Conservation (phyloP, 2,329 filamentous ascomycete genomes). For the Ilyonectria mors-panacis region DNA sequence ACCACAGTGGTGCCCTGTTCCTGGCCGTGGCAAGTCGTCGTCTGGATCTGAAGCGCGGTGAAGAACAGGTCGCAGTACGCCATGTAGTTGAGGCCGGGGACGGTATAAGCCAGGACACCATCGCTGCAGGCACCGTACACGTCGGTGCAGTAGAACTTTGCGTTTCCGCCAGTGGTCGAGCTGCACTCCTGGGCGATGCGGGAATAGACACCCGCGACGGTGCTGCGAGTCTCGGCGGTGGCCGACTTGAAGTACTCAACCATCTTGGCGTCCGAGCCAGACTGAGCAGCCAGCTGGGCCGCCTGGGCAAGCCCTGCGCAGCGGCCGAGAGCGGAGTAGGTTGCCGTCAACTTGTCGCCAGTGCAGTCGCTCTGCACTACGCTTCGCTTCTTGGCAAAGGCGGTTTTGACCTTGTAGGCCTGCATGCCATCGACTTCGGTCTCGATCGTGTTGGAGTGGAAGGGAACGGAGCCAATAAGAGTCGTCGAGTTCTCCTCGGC, state of each 20-base stretch:
- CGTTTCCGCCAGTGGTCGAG: slow-evolving; percentile 62
- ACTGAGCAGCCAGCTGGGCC: slow-evolving; percentile 67
- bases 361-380: slow-evolving; percentile 69
- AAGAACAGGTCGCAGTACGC: slow-evolving; percentile 76
- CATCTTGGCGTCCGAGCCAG: slow-evolving; percentile 65
- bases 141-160: slow-evolving; percentile 73
- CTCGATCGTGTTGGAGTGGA: slow-evolving; percentile 71
- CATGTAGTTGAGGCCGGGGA: slow-evolving; percentile 68
- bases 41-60: slow-evolving; percentile 64
- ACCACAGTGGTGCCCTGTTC: slow-evolving; percentile 76
- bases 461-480: slow-evolving; percentile 69
- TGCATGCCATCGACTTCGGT: slow-evolving; percentile 70
- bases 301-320: slow-evolving; percentile 67
- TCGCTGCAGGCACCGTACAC: slow-evolving; percentile 65
- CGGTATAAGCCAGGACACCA: slow-evolving; percentile 73
- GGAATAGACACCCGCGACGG: slow-evolving; percentile 66
- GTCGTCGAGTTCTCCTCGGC: slow-evolving; percentile 66
- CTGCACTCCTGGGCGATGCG: slow-evolving; percentile 70
- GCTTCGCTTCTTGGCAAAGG: slow-evolving; percentile 67
- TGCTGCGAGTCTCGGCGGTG: slow-evolving; percentile 57
- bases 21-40: slow-evolving; percentile 71
- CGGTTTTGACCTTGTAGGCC: slow-evolving; percentile 65
- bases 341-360: slow-evolving; percentile 59
- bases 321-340: slow-evolving; percentile 67
- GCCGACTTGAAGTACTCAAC: slow-evolving; percentile 76